Evolutionary conservation across 2,329 filamentous ascomycete genomes (phyloP), one percentile per base, ranked within the genome.

Genomic region (Aspergillus sp.): DNA sequence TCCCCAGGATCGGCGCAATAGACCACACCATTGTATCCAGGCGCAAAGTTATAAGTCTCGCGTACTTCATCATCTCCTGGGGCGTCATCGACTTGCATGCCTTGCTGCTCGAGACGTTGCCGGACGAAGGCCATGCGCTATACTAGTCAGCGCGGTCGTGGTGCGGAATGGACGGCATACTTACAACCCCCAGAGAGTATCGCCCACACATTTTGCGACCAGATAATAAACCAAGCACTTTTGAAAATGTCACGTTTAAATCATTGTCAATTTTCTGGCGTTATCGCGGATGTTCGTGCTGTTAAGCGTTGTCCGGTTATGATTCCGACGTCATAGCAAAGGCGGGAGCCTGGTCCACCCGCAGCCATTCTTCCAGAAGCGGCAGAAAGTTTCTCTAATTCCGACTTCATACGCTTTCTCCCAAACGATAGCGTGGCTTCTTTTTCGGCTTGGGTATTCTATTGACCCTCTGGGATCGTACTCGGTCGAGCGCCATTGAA

Each of bases 21-120:
- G 22, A 97, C 87, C 20, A 93, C 75, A 30, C 93, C 91, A 60
- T 86, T 78, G 52, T 89, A 87, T 0, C 90, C 87, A 0, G 93
- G 93, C 0, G 91, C 89, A 63, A 98, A 94, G 66, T 97, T 97
- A 72, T 94, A 95, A 32, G 81, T 89, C 62, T 88, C 86, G 33
- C 86, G 80, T 30, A 82, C 71, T 42, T 74, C 79, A 15, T 88
- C 81, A 57, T 95, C 88, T 3, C 80, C 78, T 0, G 88, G 87
- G 1, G 80, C 82, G 48, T 89, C 81, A 49, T 84, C 77, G 2
- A 88, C 82, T 2, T 77, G 79, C 81, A 95, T 87, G 52, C 84
- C 76, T 58, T 89, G 79, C 32, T 89, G 77, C 59, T 87, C 78
- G 5, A 96, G 74, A 64, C 86, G 83, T 47, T 77, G 79, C 45